Evolutionary conservation across 805 yeast genomes (phyloP), one percentile per base, ranked within the genome.

Genomic region (Nakazawaea ishiwadae): DNA sequence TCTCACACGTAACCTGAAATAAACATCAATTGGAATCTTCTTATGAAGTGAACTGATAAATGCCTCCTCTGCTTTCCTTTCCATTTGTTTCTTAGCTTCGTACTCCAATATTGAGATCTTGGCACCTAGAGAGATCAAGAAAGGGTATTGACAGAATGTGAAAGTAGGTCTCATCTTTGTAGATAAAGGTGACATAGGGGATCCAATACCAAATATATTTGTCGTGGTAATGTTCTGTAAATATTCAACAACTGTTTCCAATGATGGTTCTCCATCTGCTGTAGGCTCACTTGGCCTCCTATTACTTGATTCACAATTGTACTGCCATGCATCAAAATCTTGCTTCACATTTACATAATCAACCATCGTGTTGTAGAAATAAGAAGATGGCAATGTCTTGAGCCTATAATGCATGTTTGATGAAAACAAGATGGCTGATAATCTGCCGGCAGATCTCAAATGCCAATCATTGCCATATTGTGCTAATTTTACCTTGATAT

Each of bases 301-400:
- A 10, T 44, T 29, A 10, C 44, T 18, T 10, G 35, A 15, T 7
- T 42, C 48, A 31, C 23, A 21, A 46, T 61, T 57, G 50, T 69
- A 68, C 47, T 81, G 85, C 97, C 97, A 91, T 1, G 75, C 68
- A 51, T 86, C 95, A 61, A 84, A 93, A 59, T 91, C 99, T 41
- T 78, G 73, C 43, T 71, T 78, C 26, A 85, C 70, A 51, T 85
- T 85, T 18, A 87, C 79, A 56, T 71, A 85, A 57, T 91, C 98
- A 3, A 84, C 82, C 61, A 89, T 65, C 4, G 84, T 72, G 56
- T 91, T 91, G 63, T 91, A 91, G 52, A 85, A 87, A 0, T 60
- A 53, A 6, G 78, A 70, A 20, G 59, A 55, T 3, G 66, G 60
- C 4, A 68, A 51, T 35, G 59, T 56, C 3, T 44, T 45, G 33